Base-by-base conservation (phyloP, 2,329 filamentous ascomycete genomes). In the Hymenoscyphus repandus region DNA sequence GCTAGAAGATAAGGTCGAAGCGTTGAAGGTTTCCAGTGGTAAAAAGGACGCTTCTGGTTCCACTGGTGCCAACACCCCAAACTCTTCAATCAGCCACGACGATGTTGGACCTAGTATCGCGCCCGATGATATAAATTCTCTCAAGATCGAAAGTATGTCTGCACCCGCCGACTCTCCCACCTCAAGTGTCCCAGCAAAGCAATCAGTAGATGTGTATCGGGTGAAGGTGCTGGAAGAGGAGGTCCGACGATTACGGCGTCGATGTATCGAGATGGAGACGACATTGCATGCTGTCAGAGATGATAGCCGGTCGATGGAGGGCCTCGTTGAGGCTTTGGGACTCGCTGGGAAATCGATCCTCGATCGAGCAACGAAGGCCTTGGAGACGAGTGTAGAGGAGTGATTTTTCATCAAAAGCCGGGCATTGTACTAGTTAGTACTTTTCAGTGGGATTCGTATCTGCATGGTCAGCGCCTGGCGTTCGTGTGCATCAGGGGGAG, bases 1-100 rank as follows among this genome's bases (percentile, higher is more conserved):
- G 27, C 58, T 66, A 60, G 63, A 66, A 42, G 47, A 55, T 44
- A 58, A 53, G 47, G 63, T 65, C 20, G 53, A 59, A 22, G 45
- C 50, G 12, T 52, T 65, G 40, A 57, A 48, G 20, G 32, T 46
- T 22, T 44, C 36, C 10, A 54, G 20, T 18, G 34, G 32, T 18
- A 15, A 15, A 13, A 52, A 36, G 37, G 53, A 50, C 11, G 31
- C 12, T 5, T 17, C 13, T 3, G 20, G 6, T 13, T 36, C 45
- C 30, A 27, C 41, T 13, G 37, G 50, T 9, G 47, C 31, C 12
- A 31, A 20, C n/a, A 37, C 34, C 18, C 42, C 34, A 47, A 36
- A 47, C 32, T 40, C 36, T 6, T 41, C 45, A 7, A 34, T 41
- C 27, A 47, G 45, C 20, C 36, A 47, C 18, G 45, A 41, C 6